Base-by-base conservation (phyloP, 495 filamentous ascomycete genomes). In the Penicillium herquei region DNA sequence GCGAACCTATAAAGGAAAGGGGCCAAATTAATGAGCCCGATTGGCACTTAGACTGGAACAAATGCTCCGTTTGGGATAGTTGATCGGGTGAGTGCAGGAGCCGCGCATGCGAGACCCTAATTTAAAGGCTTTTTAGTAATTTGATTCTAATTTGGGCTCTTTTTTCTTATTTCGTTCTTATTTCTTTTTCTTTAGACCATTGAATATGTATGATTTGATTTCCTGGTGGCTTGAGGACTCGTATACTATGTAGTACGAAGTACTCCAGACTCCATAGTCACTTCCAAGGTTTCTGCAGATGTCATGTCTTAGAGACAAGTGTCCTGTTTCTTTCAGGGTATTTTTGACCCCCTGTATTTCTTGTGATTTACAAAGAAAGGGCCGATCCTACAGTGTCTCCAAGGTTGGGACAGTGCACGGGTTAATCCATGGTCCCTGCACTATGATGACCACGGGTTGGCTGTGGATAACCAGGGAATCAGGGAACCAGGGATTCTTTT, bases 61-160 rank as follows among this genome's bases (percentile, higher is more conserved):
- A 44, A 44, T 11, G 41, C 16, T 44, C 41, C 41, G 41, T 44
- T 44, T 21, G 41, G 41, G 9, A 21, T 44, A 44, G 41, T 44
- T 47, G 7, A 11, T 39, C 52, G 52, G 52, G 21, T 37, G 17
- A 40, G 35, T 54, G 52, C 52, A 54, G 52, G 21, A 52, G 39
- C 50, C 50, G 50, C 51, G 51, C 41, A 54, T 54, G 17, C 16
- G 16, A 44, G 16, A 39, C 33, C 32, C 13, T 26, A 26, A 26
- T 26, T 26, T 26, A 26, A 1, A 26, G 1, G 21, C 21, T 41
- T 43, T 55, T 40, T 50, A 50, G 35, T 8, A 32, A 30, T 12
- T 45, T 8, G 18, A 30, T 12, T 45, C 31, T 18, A 30, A 34
- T 17, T 35, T n/a, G 37, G 33, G 12, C 8, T 44, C 18, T 5